These are phyloP conservation scores for Pilatotrama ljubarskyi DNA, from an alignment of 768 basidiomycete species.

Conservation along the genomic window DNA sequence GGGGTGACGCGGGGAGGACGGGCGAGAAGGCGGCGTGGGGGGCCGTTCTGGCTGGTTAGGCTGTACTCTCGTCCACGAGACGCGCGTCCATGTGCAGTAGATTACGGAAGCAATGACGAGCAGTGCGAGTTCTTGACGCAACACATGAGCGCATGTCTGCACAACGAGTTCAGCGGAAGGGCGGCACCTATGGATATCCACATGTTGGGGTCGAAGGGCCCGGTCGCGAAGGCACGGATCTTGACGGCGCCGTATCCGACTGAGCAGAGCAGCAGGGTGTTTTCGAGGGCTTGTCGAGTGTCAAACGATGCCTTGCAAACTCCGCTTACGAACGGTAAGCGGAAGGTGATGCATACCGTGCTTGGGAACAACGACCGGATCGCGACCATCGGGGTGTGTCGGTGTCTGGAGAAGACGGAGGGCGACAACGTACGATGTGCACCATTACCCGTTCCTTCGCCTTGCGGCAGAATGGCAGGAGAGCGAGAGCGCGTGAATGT, in stretches of 20 bases:
- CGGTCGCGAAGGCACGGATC: constrained; percentile 36
- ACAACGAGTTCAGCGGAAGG: background rate
- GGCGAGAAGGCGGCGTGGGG: constrained; percentile 18
- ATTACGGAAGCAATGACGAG: constrained; percentile 55
- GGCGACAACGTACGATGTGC: constrained; percentile 39
- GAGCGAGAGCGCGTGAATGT: constrained; percentile 76
- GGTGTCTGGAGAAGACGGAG: constrained; percentile 46
- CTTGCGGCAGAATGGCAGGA: constrained; percentile 44
- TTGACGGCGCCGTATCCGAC: constrained; percentile 56
- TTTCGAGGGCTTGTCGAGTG: constrained; percentile 62
- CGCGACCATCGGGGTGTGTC: constrained; percentile 26
- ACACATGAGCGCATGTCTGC: constrained; percentile 6
- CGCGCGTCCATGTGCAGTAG: constrained; percentile 66
- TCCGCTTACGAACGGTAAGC: constrained; percentile 42
- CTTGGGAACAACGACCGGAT: constrained; percentile 47
- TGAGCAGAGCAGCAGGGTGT: constrained; percentile 61
- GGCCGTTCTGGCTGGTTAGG: constrained; percentile 15
- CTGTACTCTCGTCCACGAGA: constrained; percentile 38
- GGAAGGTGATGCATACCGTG: constrained; percentile 45
- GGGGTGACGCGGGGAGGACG: constrained; percentile 43
- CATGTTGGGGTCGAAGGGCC: constrained; percentile 34
- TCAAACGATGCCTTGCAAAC: constrained; percentile 58
- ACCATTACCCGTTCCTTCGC: constrained; percentile 36
- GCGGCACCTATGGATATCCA: constrained; percentile 55
- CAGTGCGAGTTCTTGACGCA: constrained; percentile 52